Evolutionary conservation across 371 early-diverging fungal genomes (phyloP), one percentile per base, ranked within the genome.

Genomic region (Apophysomyces variabilis): DNA sequence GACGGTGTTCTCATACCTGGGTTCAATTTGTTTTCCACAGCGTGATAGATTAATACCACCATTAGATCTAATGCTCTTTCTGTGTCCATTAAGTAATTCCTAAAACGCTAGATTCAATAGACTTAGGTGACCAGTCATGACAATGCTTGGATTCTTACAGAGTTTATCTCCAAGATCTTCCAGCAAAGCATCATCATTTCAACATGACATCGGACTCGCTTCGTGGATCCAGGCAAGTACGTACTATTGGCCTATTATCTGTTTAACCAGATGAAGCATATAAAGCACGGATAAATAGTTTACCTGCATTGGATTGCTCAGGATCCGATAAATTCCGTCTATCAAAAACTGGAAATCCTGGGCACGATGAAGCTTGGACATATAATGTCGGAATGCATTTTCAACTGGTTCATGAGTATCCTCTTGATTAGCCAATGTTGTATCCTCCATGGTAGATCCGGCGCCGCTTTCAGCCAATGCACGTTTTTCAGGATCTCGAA

Each of bases 161-260:
- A 81, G 69, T 95, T 96, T 61, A 79, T 75, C 60, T 94, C 93
- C 54, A 94, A 62, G 9, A 93, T 71, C 70, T 87, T 84, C 96
- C 96, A 96, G 58, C 93, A 90, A 18, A 95, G 74, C 89, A 93
- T 92, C 69, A 93, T 74, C 6, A 90, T 88, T 70, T 95, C 94
- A 12, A 86, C 75, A 46, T 85, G 81, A n/a, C 90, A 82, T 12
- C 77, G 80, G 5, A 90, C 85, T 38, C 85, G 86, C 62, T 93
- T 92, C 16, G 88, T 90, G 1, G 93, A 89, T 7, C 92, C 90
- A 21, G 94, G 94, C 4, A 94, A 76, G 69, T 91, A 92, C 0
- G 92, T 89, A 58, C 88, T 91, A 32, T 80, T 87, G 7, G 93
- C 83, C 88, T 90, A 65, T 39, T 16, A 3, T 16, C 5, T 50